Evolutionary conservation across 352 stramenopile genomes (phyloP).

Genomic region (Pythium myriotylum): DNA sequence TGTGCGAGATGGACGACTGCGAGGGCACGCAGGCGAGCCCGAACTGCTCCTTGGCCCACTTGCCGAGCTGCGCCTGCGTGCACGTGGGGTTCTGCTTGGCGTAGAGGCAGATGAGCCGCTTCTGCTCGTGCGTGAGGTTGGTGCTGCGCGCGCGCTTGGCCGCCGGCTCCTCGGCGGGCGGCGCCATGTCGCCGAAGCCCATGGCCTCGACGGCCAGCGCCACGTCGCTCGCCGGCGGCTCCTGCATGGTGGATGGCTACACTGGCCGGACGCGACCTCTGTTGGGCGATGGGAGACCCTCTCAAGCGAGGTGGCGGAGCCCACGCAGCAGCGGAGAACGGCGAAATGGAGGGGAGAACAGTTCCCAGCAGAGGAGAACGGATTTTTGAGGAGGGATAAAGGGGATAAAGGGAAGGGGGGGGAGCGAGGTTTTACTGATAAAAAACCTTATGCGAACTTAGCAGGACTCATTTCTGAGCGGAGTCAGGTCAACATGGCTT

Average conservation of each 20-base stretch:
- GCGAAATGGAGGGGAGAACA: constrained; percentile 5
- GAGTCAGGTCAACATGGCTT: constrained; percentile 37
- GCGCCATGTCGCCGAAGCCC: constrained; percentile 1
- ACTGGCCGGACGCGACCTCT: constrained; percentile 22
- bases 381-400: background rate
- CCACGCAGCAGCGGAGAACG: background rate
- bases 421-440: constrained; percentile 4
- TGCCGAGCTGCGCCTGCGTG: constrained; percentile 72
- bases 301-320: constrained; percentile 9
- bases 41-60: constrained; percentile 78
- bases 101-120: constrained; percentile 78
- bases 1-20: constrained; percentile 82
- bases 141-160: constrained; percentile 52
- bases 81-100: constrained; percentile 68
- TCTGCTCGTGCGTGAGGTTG: constrained; percentile 86
- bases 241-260: constrained; percentile 27
- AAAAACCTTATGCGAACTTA: too few relatives aligned
- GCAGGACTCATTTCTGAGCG: constrained; percentile 17
- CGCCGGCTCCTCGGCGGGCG: constrained; percentile 2
- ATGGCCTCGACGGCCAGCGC: constrained; percentile 12
- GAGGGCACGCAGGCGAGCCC: constrained; percentile 59
- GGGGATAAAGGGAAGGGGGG: background rate
- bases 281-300: constrained; percentile 32
- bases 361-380: constrained; percentile 4
- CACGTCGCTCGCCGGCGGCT: constrained; percentile 2